These are phyloP conservation scores for Fistulifera pelliculosa DNA, from an alignment of 108 stramenopile genomes.

Conservation along the genomic window DNA sequence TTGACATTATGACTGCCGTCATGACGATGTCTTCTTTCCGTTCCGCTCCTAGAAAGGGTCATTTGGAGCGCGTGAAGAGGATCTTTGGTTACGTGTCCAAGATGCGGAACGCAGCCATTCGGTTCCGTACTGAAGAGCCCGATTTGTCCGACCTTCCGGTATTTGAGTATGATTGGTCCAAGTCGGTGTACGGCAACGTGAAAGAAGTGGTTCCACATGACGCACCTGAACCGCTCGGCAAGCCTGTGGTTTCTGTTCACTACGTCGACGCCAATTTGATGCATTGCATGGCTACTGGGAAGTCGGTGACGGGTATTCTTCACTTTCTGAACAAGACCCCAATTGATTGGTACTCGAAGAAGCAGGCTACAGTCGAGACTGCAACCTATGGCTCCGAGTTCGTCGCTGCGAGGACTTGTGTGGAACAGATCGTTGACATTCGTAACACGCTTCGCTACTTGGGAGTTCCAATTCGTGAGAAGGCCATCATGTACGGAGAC, in stretches of 20 bases:
- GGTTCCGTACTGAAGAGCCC: background rate
- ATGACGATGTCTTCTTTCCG: slow-evolving; percentile 18
- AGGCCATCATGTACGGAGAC: slow-evolving; percentile 28
- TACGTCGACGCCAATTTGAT: slow-evolving; percentile 18
- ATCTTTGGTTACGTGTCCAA: slow-evolving; percentile 23
- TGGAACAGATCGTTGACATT: slow-evolving; percentile 16
- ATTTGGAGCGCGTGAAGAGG: slow-evolving; percentile 17
- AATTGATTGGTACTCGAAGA: slow-evolving; percentile 20
- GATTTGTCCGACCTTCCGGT: background rate
- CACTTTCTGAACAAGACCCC: slow-evolving; percentile 14
- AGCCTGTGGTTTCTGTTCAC: slow-evolving; percentile 2
- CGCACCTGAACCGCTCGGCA: slow-evolving; percentile 11
- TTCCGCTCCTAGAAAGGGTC: slow-evolving; percentile 20
- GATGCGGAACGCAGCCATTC: slow-evolving; percentile 10
- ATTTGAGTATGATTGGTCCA: slow-evolving; percentile 2
- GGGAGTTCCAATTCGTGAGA: slow-evolving; percentile 18
- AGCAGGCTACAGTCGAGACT: slow-evolving; percentile 29
- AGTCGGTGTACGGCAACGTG: slow-evolving; percentile 11
- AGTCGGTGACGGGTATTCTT: slow-evolving; percentile 10
- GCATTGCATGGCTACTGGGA: slow-evolving; percentile 10
- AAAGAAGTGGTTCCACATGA: slow-evolving; percentile 8
- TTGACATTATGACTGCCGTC: slow-evolving; percentile 19
- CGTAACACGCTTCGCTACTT: slow-evolving; percentile 23
- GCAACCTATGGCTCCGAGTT: slow-evolving; percentile 30
- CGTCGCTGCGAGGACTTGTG: slow-evolving; percentile 22